Base-by-base conservation (phyloP, 148 eudicot genomes). In the Silene latifolia region DNA sequence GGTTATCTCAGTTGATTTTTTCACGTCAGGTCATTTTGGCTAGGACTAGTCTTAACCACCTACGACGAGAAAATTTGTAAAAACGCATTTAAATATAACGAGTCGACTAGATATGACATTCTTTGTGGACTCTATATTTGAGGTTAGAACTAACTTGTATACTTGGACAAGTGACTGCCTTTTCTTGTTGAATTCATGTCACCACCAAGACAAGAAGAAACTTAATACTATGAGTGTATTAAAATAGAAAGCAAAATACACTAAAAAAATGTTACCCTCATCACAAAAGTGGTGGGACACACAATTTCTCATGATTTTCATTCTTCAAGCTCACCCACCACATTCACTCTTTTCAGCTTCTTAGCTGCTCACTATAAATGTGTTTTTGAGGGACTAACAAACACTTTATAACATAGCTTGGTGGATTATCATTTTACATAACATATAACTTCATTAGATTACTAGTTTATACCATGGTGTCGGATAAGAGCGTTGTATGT, bases 401-500 rank as follows among this genome's bases (percentile, higher is more conserved):
- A 66, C 56, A 6, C 44, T 39, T 39, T 39, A 39, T 8, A 47
- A 10, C 4, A 71, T 25, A 48, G 18, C 39, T 29, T 12, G 1
- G 10, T 9, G 18, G 7, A 7, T n/a, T 60, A 60, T 18, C 56
- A 51, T 51, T 51, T 51, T 4, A 47, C 7, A 64, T 32, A 32
- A 32, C 35, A 32, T 32, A 32, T 32, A 32, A 32, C 35, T 32
- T 32, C 35, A 32, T 32, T 32, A 54, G 54, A 21, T 27, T 32
- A 24, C 29, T 56, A 15, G 17, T 3, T 13, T 15, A 51, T 48
- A 51, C 17, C 56, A 80, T 80, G 83, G 77, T 76, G 54, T 51
- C 66, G 15, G 83, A 80, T 53, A 76, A 76, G 59, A 74, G 46
- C 14, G 73, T 60, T 29, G 77, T 56, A 48, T 20, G 29, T 5